These are phyloP conservation scores for Purshia tridentata DNA, from an alignment of 306 rosid genomes.

Conservation along the genomic window DNA sequence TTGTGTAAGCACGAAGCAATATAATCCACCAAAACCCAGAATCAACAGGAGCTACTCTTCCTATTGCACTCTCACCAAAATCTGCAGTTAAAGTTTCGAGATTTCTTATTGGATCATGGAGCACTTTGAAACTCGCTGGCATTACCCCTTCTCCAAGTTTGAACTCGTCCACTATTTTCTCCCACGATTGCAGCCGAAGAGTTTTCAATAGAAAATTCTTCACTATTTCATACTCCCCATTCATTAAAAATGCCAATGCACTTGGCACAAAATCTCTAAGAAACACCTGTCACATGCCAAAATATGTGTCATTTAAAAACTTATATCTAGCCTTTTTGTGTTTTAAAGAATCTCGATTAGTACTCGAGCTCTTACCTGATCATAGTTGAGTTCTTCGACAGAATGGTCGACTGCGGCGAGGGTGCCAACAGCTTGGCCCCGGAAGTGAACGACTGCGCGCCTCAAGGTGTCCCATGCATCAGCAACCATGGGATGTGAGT, in stretches of 20 bases:
- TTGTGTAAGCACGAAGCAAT: conserved; percentile 42
- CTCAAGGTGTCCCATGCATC: conserved; percentile 40
- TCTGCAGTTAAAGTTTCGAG: conserved; percentile 28
- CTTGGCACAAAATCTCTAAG: conserved; percentile 42
- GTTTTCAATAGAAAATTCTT: conserved; percentile 39
- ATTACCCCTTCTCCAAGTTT: conserved; percentile 41
- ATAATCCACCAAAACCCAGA: conserved; percentile 45
- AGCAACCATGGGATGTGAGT: conserved; percentile 27
- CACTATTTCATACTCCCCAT: conserved; percentile 33
- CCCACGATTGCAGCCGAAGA: conserved; percentile 34
- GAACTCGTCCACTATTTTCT: conserved; percentile 34
- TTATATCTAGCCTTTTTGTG: no score
- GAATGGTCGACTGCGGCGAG: conserved; percentile 32
- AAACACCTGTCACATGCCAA: conserved; percentile 22
- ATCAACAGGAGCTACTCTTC: conserved; percentile 45
- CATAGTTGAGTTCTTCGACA: conserved; percentile 35
- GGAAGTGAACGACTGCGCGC: conserved; percentile 29
- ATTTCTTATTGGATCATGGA: conserved; percentile 29
- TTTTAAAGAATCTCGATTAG: no score
- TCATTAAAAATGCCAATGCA: conserved; percentile 40
- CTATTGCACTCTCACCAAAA: conserved; percentile 40
- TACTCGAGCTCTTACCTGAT: conserved; percentile 25
- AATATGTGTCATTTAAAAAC: no score
- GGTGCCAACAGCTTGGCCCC: conserved; percentile 32
- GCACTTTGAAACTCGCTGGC: conserved; percentile 42